These are phyloP conservation scores for Penicillium sp. DNA, from an alignment of 2,329 filamentous ascomycete genomes.

Conservation along the genomic window DNA sequence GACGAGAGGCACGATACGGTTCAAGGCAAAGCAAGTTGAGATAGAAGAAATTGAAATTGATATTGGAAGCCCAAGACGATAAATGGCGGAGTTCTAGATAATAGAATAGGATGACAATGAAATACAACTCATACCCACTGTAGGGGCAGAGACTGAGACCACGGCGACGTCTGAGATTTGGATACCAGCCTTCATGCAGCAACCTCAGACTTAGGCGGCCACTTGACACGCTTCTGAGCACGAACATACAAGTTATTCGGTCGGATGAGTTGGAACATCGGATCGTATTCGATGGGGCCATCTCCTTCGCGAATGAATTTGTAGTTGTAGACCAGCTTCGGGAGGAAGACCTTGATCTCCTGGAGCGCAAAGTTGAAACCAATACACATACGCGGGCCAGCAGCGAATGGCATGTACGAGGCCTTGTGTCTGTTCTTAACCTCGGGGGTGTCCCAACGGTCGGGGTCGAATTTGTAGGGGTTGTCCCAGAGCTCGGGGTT, in stretches of 20 bases:
- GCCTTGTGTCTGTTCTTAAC: constrained; percentile 55
- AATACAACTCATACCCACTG: no score
- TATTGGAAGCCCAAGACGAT: no score
- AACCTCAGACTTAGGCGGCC: constrained; percentile 22
- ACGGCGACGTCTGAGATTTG: no score
- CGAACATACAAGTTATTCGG: constrained; percentile 29
- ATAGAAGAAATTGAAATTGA: no score
- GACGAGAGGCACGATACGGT: no score
- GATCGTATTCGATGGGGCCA: constrained; percentile 45
- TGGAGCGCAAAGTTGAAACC: constrained; percentile 65
- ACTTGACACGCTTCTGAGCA: constrained; percentile 23
- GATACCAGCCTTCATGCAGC: no score
- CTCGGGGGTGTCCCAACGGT: constrained; percentile 55
- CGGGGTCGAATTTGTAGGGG: constrained; percentile 58
- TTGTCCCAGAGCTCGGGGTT: constrained; percentile 60
- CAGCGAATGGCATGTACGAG: constrained; percentile 60
- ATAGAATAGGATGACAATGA: no score
- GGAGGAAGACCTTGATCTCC: constrained; percentile 58
- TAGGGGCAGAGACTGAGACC: no score
- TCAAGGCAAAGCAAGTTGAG: no score
- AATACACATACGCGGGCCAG: constrained; percentile 58
- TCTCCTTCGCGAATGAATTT: constrained; percentile 53
- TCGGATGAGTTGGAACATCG: constrained; percentile 30
- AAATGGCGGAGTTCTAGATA: no score
- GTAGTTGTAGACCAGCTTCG: constrained; percentile 61